Percentiles rank a stretch among this genome's conserved stretches.
Evolutionary conservation across 140 eudicot genomes (phyloP).

Genomic region (Oenanthe javanica): DNA sequence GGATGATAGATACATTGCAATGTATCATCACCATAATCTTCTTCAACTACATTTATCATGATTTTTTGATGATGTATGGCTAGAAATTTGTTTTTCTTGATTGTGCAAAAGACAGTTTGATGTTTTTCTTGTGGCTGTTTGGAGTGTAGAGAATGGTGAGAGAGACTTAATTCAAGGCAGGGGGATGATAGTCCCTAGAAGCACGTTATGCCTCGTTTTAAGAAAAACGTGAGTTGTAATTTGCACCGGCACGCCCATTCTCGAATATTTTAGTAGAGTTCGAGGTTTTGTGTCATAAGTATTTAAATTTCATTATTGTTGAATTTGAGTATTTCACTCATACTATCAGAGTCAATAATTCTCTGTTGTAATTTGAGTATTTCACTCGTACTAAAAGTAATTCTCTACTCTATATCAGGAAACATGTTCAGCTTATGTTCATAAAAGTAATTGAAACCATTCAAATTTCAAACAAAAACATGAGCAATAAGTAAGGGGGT

Average conservation of each 20-base stretch:
- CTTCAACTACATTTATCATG: constrained; percentile 20
- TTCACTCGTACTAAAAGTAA: too few species aligned
- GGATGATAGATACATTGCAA: constrained; percentile 69
- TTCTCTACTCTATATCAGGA: too few species aligned
- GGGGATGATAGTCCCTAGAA: neutral
- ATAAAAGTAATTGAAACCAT: too few species aligned
- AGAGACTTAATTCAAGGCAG: neutral
- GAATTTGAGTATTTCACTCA: too few species aligned
- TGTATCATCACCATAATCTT: constrained; percentile 50
- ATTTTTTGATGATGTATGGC: neutral
- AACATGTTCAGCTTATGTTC: too few species aligned
- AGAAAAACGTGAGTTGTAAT: neutral
- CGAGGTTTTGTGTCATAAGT: too few species aligned
- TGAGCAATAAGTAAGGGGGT: too few species aligned
- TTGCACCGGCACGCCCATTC: neutral
- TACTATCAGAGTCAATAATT: too few species aligned
- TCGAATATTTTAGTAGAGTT: too few species aligned
- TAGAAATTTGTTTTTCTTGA: neutral
- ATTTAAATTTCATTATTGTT: too few species aligned
- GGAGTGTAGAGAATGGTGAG: neutral
- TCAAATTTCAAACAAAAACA: too few species aligned
- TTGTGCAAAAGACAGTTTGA: neutral
- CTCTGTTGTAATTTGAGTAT: too few species aligned
- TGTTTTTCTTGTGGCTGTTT: neutral
- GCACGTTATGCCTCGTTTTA: neutral